Conservation (phyloP, 2,329 filamentous ascomycete genomes). For the Blastomyces percursus region DNA sequence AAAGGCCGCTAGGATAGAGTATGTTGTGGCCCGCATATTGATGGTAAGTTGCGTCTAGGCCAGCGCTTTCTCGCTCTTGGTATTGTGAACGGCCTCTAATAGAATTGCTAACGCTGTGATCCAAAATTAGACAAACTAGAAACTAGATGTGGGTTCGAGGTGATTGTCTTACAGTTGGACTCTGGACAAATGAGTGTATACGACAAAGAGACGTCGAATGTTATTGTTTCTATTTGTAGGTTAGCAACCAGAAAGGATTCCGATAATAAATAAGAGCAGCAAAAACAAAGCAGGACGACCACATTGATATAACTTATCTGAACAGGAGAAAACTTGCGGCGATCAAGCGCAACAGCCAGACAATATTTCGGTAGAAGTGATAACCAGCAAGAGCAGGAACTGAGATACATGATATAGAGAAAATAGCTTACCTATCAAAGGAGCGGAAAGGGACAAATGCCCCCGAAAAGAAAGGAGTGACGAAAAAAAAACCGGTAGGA, state of each 20-base stretch:
- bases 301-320: conserved; percentile 5
- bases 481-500: not conserved
- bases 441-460: conserved; percentile 13
- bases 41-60: not conserved
- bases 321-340: not conserved
- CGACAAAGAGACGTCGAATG: not conserved
- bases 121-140: not conserved
- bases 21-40: conserved; percentile 3
- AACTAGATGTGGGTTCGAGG: not conserved
- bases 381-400: not conserved
- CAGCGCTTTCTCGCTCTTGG: not conserved
- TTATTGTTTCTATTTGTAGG: not conserved
- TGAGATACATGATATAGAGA: not conserved
- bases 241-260: not conserved
- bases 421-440: conserved; percentile 8
- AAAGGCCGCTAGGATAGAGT: not conserved
- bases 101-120: not conserved
- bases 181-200: conserved; percentile 1
- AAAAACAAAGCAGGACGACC: not conserved
- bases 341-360: not conserved
- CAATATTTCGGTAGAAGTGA: not conserved
- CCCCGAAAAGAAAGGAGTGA: conserved; percentile 4
- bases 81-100: not conserved
- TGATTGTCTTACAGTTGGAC: not conserved
- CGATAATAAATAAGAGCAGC: not conserved